These are phyloP conservation scores for Ogataea chonburiensis DNA, from an alignment of 805 yeast genomes.

Conservation along the genomic window DNA sequence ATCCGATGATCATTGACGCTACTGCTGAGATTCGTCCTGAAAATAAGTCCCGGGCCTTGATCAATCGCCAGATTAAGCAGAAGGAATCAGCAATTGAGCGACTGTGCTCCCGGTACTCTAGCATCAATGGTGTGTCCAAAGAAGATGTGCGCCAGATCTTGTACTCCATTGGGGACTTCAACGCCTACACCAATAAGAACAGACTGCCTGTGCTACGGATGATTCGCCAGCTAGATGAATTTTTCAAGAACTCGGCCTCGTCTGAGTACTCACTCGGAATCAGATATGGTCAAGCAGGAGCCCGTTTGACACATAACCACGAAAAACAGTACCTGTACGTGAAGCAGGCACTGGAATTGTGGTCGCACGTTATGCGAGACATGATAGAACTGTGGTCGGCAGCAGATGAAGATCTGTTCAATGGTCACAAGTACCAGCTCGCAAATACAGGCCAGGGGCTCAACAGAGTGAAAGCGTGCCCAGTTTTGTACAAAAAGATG, in stretches of 20 bases:
- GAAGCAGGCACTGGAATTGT: constrained; percentile 66
- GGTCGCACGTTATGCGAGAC: constrained; percentile 78
- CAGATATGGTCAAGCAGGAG: constrained; percentile 62
- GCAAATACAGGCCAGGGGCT: constrained; percentile 80
- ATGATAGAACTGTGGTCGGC: constrained; percentile 75
- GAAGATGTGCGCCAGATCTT: constrained; percentile 71
- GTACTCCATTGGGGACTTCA: constrained; percentile 78
- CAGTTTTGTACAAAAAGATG: constrained; percentile 67
- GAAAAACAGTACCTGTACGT: constrained; percentile 72
- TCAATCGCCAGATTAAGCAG: constrained; percentile 57
- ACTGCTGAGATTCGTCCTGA: constrained; percentile 65
- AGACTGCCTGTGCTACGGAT: constrained; percentile 65
- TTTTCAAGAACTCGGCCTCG: constrained; percentile 36
- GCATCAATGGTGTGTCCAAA: constrained; percentile 40
- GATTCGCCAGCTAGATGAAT: constrained; percentile 51
- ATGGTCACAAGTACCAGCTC: constrained; percentile 53
- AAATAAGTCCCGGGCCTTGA: constrained; percentile 50
- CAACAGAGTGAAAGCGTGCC: constrained; percentile 74
- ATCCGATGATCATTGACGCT: constrained; percentile 58
- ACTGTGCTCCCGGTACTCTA: constrained; percentile 49
- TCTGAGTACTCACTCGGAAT: constrained; percentile 55
- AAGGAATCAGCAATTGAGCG: constrained; percentile 71
- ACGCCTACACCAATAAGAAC: constrained; percentile 68
- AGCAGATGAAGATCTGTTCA: constrained; percentile 70
- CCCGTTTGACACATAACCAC: constrained; percentile 72